phyloP scores from a whole-genome alignment of 805 yeast genomes.

The Ogataea salicorniae region DNA sequence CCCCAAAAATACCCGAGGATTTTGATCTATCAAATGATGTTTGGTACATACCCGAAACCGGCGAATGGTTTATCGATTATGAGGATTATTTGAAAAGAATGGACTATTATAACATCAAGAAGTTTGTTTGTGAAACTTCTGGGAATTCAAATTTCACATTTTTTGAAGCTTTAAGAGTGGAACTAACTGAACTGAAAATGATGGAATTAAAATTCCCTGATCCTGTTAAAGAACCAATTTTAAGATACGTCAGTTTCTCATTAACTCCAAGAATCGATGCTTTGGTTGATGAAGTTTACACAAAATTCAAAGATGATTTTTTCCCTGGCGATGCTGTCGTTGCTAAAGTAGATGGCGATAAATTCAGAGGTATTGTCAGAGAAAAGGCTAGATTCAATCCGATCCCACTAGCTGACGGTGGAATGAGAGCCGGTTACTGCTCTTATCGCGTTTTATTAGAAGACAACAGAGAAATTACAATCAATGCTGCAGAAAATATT shows the following conservation, averaged over 20 bases:
- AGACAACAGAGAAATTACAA: conserved; percentile 52
- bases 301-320: conserved; percentile 70
- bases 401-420: conserved; percentile 33
- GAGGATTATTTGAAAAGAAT: conserved; percentile 67
- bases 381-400: conserved; percentile 80
- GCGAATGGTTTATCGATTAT: conserved; percentile 80
- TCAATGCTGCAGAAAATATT: conserved; percentile 61
- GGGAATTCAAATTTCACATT: conserved; percentile 89
- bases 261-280: conserved; percentile 76
- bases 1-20: conserved; percentile 53
- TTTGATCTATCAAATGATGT: conserved; percentile 54
- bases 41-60: conserved; percentile 78
- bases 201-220: conserved; percentile 87
- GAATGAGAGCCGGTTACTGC: conserved; percentile 40
- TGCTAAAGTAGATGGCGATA: conserved; percentile 44
- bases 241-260: conserved; percentile 78
- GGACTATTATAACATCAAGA: conserved; percentile 67
- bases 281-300: conserved; percentile 82
- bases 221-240: conserved; percentile 86
- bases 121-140: conserved; percentile 92
- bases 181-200: conserved; percentile 52
- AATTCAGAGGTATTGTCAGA: conserved; percentile 57
- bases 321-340: conserved; percentile 87
- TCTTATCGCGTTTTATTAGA: conserved; percentile 67
- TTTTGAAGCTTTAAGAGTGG: conserved; percentile 82